Evolutionary conservation across 176 grass and related monocot genomes (phyloP), one percentile per base, ranked within the genome.

Genomic region (Tuctoria greenei): DNA sequence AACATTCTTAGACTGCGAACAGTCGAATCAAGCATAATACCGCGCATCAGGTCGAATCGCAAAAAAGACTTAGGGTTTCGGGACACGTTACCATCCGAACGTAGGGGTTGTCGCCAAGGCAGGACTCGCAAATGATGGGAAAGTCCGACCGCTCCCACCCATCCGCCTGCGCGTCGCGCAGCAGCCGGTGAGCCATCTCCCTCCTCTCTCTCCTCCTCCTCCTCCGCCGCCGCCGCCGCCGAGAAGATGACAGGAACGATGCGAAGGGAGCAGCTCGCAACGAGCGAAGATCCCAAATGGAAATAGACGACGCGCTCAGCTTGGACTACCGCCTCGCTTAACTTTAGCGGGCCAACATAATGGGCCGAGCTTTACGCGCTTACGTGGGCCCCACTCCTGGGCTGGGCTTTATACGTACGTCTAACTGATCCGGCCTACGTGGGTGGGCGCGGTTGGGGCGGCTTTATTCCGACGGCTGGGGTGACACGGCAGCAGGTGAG

Each of bases 61-160:
- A 31, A 31, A 80, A 10, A 61, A 81, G 67, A 73, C 79, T 81
- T 91, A 88, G 85, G 87, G 84, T 87, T 88, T 80, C 10, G 9
- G 55, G 55, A 55, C 1, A 15, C 35, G 7, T 40, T 85, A 97
- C 95, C 95, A 97, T 97, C 75, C 95, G 86, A 46, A 97, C 91
- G 86, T 97, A 97, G 51, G 95, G 95, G 81, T 97, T 97, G 88
- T 97, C 95, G 46, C 95, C 95, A 64, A 97, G 95, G 86, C 91
- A 97, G 27, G 95, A 97, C 76, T 97, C 95, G 86, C 95, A 97
- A 67, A 97, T 97, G 84, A 97, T 93, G 52, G 91, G 95, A 58
- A 97, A 97, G 79, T 97, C 91, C 6, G 95, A 97, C 55, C 95
- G 73, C 88, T 97, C 95, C 95, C 95, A 93, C 38, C 95, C 91